Evolutionary conservation across 1,284 basidiomycete species (phyloP).

Genomic region (Athelia psychrophila): DNA sequence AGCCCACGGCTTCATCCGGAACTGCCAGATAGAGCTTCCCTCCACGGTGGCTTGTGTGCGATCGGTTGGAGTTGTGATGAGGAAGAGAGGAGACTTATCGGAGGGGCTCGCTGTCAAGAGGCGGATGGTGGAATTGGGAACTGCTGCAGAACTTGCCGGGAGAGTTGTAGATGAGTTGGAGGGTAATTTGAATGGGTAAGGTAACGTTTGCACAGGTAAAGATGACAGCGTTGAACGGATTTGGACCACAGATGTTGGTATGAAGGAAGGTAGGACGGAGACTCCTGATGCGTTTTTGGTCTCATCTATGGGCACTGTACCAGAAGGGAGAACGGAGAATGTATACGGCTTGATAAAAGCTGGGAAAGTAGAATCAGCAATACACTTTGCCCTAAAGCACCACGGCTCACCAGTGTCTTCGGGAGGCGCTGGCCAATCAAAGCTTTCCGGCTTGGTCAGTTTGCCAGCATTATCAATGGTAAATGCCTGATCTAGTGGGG

Average conservation of each 20-base stretch:
- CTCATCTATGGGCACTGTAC: conserved; percentile 45
- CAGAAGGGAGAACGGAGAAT: conserved; percentile 74
- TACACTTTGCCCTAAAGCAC: not conserved
- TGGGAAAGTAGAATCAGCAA: conserved; percentile 23
- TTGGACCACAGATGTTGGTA: conserved; percentile 64
- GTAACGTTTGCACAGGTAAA: conserved; percentile 58
- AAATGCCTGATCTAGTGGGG: conserved; percentile 61
- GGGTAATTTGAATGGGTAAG: conserved; percentile 55
- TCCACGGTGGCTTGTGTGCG: conserved; percentile 55
- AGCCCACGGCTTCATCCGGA: conserved; percentile 72
- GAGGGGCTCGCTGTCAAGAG: conserved; percentile 52
- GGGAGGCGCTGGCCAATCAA: conserved; percentile 81
- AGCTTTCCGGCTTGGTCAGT: conserved; percentile 50
- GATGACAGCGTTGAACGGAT: conserved; percentile 79
- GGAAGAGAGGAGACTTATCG: conserved; percentile 57
- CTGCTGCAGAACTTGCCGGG: conserved; percentile 18
- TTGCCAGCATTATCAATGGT: conserved; percentile 73
- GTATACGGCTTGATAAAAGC: conserved; percentile 85
- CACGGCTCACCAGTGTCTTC: conserved; percentile 68
- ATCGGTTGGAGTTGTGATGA: conserved; percentile 75
- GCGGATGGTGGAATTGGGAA: conserved; percentile 50
- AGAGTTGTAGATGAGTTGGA: conserved; percentile 17
- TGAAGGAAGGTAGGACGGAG: conserved; percentile 21
- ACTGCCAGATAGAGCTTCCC: conserved; percentile 78
- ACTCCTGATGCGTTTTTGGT: conserved; percentile 21